Base-by-base conservation (phyloP, 495 filamentous ascomycete species). In the Evansstolkia leycettana region DNA sequence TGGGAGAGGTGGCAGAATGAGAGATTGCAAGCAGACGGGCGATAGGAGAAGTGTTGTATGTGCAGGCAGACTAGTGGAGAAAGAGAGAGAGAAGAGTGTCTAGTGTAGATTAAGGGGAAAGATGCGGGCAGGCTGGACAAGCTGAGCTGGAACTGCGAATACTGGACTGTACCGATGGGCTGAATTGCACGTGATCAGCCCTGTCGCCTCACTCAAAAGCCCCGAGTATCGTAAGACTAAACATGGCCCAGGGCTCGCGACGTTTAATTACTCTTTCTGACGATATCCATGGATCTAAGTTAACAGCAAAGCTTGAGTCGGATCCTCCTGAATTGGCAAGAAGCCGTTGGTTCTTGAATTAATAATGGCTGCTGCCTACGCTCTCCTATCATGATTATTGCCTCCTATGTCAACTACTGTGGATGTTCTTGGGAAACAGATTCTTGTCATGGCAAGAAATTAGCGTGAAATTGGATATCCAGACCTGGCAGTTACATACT, bases 21-120 rank as follows among this genome's bases (percentile, higher is more conserved):
- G 36, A 42, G 37, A 40, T 46, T 37, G 40, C 44, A 38, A 47
- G 45, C 26, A 34, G 31, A 40, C 34, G 36, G 30, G 36, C 53
- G 50, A 47, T 46, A 41, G 42, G 36, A 28, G 29, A 28, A 41
- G 34, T 51, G 50, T 42, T 43, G 45, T 46, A 53, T 44, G 33
- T 30, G 24, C 30, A 37, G 31, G 32, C 34, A 40, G 27, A 29
- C 28, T 37, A 32, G 38, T 30, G 37, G 20, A 23, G 37, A 28
- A 34, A 31, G 14, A 15, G 18, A 27, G 31, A 27, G 14, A 27
- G 10, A 36, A 24, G 38, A 26, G 7, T 23, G 9, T 4, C 5
- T 23, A 23, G 20, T 23, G 9, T 18, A 8, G 24, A 7, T 29
- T 29, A 29, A 29, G 29, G 29, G 29, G 29, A 15, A 29, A n/a